Conservation (phyloP, 768 basidiomycete species). For the Boletus pseudo-olivaceus region DNA sequence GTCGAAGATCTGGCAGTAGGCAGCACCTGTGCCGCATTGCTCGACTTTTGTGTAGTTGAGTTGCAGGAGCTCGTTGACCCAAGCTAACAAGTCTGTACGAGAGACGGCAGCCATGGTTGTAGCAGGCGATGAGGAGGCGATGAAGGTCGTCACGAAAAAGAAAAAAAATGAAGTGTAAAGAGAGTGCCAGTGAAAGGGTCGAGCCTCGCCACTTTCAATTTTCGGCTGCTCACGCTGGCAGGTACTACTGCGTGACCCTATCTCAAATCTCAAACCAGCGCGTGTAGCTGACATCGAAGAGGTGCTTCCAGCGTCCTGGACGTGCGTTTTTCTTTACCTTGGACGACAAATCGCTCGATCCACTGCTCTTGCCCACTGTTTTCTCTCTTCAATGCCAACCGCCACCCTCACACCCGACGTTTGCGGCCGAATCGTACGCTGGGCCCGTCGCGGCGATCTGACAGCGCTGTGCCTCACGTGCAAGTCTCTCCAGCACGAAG, state of each 20-base stretch:
- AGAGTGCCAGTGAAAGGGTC: neutral
- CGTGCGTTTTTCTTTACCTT: neutral
- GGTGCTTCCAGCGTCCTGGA: neutral
- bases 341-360: neutral
- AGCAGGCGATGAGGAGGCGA: conserved; percentile 8
- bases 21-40: conserved; percentile 87
- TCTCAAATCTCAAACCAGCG: neutral
- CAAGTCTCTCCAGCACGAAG: conserved; percentile 45
- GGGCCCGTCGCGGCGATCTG: conserved; percentile 37
- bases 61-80: conserved; percentile 93
- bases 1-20: conserved; percentile 94
- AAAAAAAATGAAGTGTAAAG: conserved; percentile 6
- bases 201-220: conserved; percentile 7
- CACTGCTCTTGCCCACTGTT: neutral
- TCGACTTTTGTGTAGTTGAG: conserved; percentile 90
- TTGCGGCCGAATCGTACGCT: conserved; percentile 38
- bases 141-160: conserved; percentile 2
- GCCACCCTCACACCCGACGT: conserved; percentile 41
- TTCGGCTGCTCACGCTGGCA: neutral
- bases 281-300: neutral
- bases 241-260: neutral
- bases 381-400: conserved; percentile 13
- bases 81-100: conserved; percentile 82
- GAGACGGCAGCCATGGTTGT: conserved; percentile 57
- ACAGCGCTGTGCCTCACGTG: conserved; percentile 41